Evolutionary conservation across 1,284 basidiomycete species (phyloP).

Genomic region (Puccinia sorghi): DNA sequence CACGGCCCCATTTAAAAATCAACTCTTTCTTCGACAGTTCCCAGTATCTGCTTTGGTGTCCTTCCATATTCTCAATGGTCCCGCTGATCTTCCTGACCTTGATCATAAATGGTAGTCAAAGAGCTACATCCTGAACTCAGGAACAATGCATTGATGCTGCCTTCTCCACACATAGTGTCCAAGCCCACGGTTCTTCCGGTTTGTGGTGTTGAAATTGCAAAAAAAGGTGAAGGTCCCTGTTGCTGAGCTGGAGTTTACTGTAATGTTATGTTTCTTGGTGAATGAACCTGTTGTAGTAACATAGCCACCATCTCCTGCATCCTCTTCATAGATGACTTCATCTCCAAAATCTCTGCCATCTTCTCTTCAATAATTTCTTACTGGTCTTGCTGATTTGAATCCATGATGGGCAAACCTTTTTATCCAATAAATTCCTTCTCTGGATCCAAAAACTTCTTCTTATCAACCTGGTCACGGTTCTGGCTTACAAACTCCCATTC

Average conservation of each 20-base stretch:
- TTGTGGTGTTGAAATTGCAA: not conserved
- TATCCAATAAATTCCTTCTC: no score
- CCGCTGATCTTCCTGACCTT: not conserved
- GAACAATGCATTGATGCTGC: not conserved
- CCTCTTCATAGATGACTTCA: not conserved
- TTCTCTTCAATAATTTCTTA: not conserved
- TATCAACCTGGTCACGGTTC: no score
- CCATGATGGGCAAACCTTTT: no score
- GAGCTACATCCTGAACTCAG: not conserved
- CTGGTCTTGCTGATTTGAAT: not conserved
- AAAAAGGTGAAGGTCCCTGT: not conserved
- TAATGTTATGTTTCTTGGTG: not conserved
- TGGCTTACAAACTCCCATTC: no score
- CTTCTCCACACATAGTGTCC: not conserved
- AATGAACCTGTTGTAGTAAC: not conserved
- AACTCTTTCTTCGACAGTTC: not conserved
- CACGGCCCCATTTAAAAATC: no score
- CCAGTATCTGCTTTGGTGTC: slow-evolving; percentile 5
- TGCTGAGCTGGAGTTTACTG: not conserved
- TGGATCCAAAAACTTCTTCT: no score
- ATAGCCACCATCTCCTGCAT: not conserved
- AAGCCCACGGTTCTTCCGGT: no score
- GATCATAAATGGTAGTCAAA: not conserved
- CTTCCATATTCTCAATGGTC: slow-evolving; percentile 4
- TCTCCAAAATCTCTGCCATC: not conserved